Base-by-base conservation (phyloP, 208 protist genomes). In the Leishmania amazonensis region DNA sequence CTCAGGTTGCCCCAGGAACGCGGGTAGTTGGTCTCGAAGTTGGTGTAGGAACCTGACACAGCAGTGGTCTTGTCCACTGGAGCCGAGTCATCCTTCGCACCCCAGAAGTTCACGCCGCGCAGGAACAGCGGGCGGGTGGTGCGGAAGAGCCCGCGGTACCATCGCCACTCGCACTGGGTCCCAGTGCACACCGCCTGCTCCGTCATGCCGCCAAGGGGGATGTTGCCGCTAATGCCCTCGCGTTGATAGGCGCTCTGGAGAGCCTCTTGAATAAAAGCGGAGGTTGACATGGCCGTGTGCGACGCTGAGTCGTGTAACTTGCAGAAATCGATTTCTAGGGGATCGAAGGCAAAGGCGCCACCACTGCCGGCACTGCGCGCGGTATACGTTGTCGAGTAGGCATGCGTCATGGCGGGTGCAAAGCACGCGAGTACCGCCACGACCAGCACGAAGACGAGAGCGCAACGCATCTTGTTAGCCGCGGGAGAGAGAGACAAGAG, bases 281-380 rank as follows among this genome's bases (percentile, higher is more conserved):
- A 88, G n/a, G 79, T 92, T 17, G 89, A 83, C 91, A 95, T 95
- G 58, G 89, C 85, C 28, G 86, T 85, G 78, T 92, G 88, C 19
- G 84, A 84, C 40, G 60, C 68, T 17, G 83, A 58, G 47, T 83
- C 74, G 15, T 57, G 71, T 8, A n/a, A 2, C 1, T 17, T 85
- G 77, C 81, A 85, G 3, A 49, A 57, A 47, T 85, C 81, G 9
- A 42, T 31, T 0, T 68, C 72, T 17, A 75, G 78, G 67, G 80
- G 80, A 17, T 70, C 24, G n/a, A 81, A 81, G 76, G 35, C 62
- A 53, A 80, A 81, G 31, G 77, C 57, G 13, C 78, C 75, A 19
- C 78, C 75, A 2, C 8, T 40, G n/a, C 38, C 40, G 9, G 76
- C 73, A 31, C 35, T 85, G n/a, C 78, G 31, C 19, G 60, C 31